Conservation (phyloP, 345 rosid species). For the Moringa oleifera region DNA sequence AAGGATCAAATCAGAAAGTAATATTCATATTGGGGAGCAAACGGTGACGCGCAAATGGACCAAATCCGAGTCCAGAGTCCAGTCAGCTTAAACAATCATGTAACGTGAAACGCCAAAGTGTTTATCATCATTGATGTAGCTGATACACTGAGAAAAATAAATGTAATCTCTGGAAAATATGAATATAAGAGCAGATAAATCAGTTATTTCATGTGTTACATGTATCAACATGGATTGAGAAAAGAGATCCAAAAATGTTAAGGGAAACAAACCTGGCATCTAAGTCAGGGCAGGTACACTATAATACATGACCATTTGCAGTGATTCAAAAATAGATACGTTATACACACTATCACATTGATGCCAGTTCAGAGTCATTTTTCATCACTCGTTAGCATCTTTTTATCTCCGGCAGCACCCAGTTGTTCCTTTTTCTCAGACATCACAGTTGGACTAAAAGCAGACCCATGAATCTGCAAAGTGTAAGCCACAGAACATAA, state of each 20-base stretch:
- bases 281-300: not conserved
- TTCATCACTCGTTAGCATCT: conserved; percentile 19
- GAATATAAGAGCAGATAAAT: not conserved
- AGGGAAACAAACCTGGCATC: conserved; percentile 4
- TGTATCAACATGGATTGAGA: not conserved
- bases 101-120: no score
- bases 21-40: no score
- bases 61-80: no score
- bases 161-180: not conserved
- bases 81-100: no score
- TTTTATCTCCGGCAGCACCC: conserved; percentile 19
- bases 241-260: not conserved
- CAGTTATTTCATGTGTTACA: no score
- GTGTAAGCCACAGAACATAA: conserved; percentile 4
- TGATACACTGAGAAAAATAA: not conserved
- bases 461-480: conserved; percentile 50
- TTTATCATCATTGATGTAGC: not conserved
- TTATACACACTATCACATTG: not conserved
- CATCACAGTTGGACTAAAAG: conserved; percentile 30
- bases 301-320: conserved; percentile 2
- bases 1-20: no score
- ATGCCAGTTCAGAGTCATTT: conserved; percentile 17
- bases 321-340: conserved; percentile 6
- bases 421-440: conserved; percentile 37
- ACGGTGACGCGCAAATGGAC: no score